Evolutionary conservation across 352 stramenopile genomes (phyloP).

Genomic region (Saprolegnia parasitica): DNA sequence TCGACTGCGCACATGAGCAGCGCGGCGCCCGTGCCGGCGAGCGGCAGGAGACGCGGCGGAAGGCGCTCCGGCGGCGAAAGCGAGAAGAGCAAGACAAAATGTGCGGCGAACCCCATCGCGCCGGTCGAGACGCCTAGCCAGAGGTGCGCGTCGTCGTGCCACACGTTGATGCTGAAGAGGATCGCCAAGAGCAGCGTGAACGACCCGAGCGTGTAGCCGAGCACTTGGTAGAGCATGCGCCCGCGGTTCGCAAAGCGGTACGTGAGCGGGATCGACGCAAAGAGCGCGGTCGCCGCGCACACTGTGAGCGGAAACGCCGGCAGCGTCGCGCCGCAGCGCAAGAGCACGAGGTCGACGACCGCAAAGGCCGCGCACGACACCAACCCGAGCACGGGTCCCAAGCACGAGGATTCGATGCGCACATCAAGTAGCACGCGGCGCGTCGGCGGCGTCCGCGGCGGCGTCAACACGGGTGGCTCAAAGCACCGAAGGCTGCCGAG

Average conservation of each 20-base stretch:
- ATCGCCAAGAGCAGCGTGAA: slow-evolving; percentile 48
- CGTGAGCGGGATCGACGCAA: slow-evolving; percentile 48
- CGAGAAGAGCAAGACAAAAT: slow-evolving; percentile 40
- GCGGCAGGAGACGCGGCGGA: background rate
- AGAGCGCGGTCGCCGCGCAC: slow-evolving; percentile 45
- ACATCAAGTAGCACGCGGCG: background rate
- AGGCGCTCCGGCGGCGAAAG: slow-evolving; percentile 1
- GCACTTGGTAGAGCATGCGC: slow-evolving; percentile 48
- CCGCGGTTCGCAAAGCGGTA: slow-evolving; percentile 46
- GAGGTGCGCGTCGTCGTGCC: slow-evolving; percentile 32
- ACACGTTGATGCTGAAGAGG: slow-evolving; percentile 47
- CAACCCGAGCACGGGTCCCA: slow-evolving; percentile 39
- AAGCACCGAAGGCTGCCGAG: slow-evolving; percentile 43
- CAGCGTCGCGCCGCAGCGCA: slow-evolving; percentile 42
- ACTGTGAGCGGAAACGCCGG: slow-evolving; percentile 45
- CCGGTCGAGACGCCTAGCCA: slow-evolving; percentile 52
- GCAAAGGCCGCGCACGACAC: slow-evolving; percentile 44
- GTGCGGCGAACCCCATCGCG: slow-evolving; percentile 42
- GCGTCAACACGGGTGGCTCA: slow-evolving; percentile 26
- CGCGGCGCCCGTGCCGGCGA: too few species aligned
- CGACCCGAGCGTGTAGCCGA: slow-evolving; percentile 51
- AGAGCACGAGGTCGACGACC: slow-evolving; percentile 44
- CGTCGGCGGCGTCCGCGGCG: background rate
- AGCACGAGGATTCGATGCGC: slow-evolving; percentile 30
- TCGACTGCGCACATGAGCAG: background rate